These are phyloP conservation scores for Simmondsia chinensis DNA, from an alignment of 148 eudicot species.

Conservation along the genomic window DNA sequence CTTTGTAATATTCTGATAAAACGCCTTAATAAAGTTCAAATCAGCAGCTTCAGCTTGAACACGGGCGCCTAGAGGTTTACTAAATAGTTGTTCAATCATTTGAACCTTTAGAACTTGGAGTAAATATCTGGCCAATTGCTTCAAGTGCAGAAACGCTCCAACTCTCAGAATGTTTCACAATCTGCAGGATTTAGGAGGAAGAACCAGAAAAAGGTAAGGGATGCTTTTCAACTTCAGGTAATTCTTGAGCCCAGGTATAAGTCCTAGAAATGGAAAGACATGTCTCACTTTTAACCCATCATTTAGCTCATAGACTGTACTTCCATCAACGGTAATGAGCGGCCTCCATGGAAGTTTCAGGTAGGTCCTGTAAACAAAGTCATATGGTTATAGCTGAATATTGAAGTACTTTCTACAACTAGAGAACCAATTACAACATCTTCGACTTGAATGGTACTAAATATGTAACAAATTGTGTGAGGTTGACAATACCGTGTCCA, in stretches of 20 bases:
- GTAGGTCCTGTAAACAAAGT: constrained; percentile 52
- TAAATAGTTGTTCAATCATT: constrained; percentile 12
- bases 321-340: constrained; percentile 68
- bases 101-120: constrained; percentile 31
- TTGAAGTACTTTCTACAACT: background rate
- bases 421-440: no score
- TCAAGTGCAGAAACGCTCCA: constrained; percentile 86
- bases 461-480: no score
- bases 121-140: constrained; percentile 86
- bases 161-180: constrained; percentile 71
- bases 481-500: no score
- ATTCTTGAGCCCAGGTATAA: background rate
- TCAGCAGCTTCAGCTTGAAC: no score
- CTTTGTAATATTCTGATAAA: no score
- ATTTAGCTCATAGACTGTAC: constrained; percentile 55
- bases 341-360: constrained; percentile 97
- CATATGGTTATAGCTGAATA: background rate
- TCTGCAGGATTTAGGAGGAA: constrained; percentile 29
- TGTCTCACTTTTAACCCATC: constrained; percentile 48
- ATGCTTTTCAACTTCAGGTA: background rate
- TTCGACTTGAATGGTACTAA: no score
- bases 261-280: background rate
- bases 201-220: background rate
- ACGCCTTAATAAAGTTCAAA: no score
- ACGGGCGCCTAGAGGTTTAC: no score